These are phyloP conservation scores for Saccharomyces hybrid DNA, from an alignment of 1,139 yeast species.

Conservation along the genomic window DNA sequence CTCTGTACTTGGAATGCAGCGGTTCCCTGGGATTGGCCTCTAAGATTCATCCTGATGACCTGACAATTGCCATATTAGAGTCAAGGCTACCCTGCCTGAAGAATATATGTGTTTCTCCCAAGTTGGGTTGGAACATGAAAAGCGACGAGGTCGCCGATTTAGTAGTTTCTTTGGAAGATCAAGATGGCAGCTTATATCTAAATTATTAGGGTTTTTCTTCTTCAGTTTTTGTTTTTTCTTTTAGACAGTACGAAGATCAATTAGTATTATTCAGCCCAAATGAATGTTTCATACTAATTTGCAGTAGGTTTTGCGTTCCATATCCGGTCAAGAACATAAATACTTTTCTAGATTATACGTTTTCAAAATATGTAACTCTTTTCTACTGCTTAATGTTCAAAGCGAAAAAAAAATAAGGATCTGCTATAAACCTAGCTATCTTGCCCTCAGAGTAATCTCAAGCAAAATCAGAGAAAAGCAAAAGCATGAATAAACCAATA, in stretches of 20 bases:
- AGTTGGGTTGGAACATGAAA: conserved; percentile 81
- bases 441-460: neutral
- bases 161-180: conserved; percentile 40
- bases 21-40: conserved; percentile 83
- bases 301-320: neutral
- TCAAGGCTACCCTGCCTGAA: conserved; percentile 62
- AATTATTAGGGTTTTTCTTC: conserved; percentile 17
- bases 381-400: neutral
- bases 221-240: neutral
- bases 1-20: conserved; percentile 69
- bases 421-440: no score
- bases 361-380: neutral
- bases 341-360: neutral
- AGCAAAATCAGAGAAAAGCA: neutral
- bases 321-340: neutral
- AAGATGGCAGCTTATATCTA: conserved; percentile 35
- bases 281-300: neutral
- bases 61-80: conserved; percentile 77
- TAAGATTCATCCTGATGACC: conserved; percentile 79
- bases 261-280: neutral
- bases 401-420: neutral
- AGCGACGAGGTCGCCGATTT: conserved; percentile 62
- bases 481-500: conserved; percentile 16
- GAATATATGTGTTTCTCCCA: conserved; percentile 60
- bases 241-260: neutral